Evolutionary conservation across 108 stramenopile species (phyloP).

Genomic region (Seminavis robusta): DNA sequence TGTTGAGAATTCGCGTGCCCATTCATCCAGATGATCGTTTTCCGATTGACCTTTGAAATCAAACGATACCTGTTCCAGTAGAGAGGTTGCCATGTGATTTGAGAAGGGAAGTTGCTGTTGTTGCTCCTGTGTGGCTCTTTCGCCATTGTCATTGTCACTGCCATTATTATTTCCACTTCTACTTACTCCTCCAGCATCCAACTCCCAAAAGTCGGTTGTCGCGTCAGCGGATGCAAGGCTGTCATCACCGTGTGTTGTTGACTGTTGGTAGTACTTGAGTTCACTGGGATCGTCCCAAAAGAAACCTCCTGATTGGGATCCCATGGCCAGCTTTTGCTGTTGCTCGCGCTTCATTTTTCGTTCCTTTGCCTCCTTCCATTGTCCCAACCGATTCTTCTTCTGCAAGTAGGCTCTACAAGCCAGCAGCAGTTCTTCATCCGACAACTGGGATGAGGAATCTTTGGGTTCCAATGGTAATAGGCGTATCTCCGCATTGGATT

Average conservation of each 20-base stretch:
- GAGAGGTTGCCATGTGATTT: no score
- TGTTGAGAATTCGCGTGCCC: conserved; percentile 37
- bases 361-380: conserved; percentile 44
- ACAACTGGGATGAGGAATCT: conserved; percentile 15
- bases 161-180: neutral
- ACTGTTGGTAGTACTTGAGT: no score
- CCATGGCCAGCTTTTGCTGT: conserved; percentile 18
- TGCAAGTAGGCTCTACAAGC: conserved; percentile 69
- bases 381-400: conserved; percentile 51
- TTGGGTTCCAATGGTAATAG: neutral
- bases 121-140: no score
- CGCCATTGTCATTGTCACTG: neutral
- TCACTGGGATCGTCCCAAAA: conserved; percentile 11
- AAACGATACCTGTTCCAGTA: no score
- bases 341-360: no score
- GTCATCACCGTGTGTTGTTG: neutral
- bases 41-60: neutral
- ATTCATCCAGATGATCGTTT: neutral
- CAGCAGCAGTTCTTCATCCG: conserved; percentile 63
- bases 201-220: conserved; percentile 8
- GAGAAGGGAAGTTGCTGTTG: no score
- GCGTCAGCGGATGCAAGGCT: neutral
- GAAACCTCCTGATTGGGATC: neutral
- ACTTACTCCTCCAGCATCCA: neutral
- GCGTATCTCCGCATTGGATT: no score